Base-by-base conservation (phyloP, 805 yeast genomes). In the Lachancea sp. region DNA sequence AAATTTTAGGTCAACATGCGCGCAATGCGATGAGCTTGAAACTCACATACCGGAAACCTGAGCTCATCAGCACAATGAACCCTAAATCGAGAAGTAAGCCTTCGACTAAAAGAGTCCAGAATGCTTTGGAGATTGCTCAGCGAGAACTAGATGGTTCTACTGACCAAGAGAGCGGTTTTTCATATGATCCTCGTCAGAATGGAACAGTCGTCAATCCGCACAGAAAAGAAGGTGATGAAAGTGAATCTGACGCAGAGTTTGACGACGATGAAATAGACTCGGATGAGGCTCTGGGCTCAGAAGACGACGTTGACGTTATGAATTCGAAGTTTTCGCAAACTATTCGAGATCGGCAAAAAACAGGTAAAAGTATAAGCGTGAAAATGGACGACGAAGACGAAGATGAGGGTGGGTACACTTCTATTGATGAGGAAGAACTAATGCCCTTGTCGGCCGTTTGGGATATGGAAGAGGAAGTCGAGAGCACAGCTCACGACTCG, bases 241-340 rank as follows among this genome's bases (percentile, higher is more conserved):
- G 48, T 9, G 63, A 56, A 2, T 9, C 6, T 12, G 30, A 28
- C 17, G 59, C 59, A 3, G 65, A 61, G 18, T 66, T 76, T 47
- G 76, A 68, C 35, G 83, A 78, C 52, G 84, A 78, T 54, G 84
- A 83, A 45, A 67, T 83, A 34, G 86, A 82, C 51, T 85, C 95
- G 1, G 96, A 88, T 59, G 96, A 83, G 51, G 96, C 95, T 0
- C 63, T 85, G 44, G 95, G 92, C 0, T 80, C 92, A 0, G 94
- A 75, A 43, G 89, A 83, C 49, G 86, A 78, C 39, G 76, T 72
- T 43, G 85, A 78, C 41, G 73, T 70, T 6, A 61, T 80, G 50
- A 73, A 75, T 58, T 75, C 84, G 22, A 81, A 76, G 55, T 76
- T 80, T 47, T 78, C 87, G 5, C 85, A 81, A 53, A 75, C 82